These are phyloP conservation scores for Solidago caesia DNA, from an alignment of 129 eudicot genomes.

Conservation along the genomic window DNA sequence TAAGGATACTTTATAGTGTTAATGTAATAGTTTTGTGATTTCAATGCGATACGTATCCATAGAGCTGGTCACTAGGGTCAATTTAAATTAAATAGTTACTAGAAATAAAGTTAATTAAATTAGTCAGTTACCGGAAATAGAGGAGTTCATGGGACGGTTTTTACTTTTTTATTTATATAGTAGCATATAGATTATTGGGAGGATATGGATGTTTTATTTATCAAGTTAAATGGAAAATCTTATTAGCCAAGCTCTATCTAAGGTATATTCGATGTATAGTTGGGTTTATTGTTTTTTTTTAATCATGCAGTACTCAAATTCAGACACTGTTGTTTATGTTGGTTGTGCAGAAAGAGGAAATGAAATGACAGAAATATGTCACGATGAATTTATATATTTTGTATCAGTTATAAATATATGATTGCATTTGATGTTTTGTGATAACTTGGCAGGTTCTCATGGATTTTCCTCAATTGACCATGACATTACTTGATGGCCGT, in stretches of 20 bases:
- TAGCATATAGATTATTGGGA: too few species aligned
- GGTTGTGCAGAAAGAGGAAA: constrained; percentile 99
- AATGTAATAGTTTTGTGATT: too few species aligned
- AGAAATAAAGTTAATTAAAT: too few species aligned
- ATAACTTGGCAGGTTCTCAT: constrained; percentile 72
- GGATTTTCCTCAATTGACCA: constrained; percentile 99
- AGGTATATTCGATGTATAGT: constrained; percentile 50
- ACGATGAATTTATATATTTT: neutral
- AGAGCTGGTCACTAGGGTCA: too few species aligned
- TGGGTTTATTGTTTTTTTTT: constrained; percentile 12
- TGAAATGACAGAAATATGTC: constrained; percentile 95
- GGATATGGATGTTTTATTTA: too few species aligned
- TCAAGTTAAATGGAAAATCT: constrained; percentile 99
- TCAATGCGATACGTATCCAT: too few species aligned
- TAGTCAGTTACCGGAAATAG: too few species aligned
- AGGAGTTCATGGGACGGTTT: too few species aligned
- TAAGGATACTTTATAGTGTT: too few species aligned
- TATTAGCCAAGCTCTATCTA: constrained; percentile 97
- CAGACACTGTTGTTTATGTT: constrained; percentile 98
- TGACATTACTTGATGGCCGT: constrained; percentile 99
- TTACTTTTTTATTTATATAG: too few species aligned
- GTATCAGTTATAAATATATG: constrained; percentile 1
- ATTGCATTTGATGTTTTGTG: neutral
- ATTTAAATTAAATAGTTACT: too few species aligned
- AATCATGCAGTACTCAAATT: constrained; percentile 89